Evolutionary conservation across 108 stramenopile species (phyloP), one percentile per base, ranked within the genome.

Genomic region (Pseudonitzschia pungens): DNA sequence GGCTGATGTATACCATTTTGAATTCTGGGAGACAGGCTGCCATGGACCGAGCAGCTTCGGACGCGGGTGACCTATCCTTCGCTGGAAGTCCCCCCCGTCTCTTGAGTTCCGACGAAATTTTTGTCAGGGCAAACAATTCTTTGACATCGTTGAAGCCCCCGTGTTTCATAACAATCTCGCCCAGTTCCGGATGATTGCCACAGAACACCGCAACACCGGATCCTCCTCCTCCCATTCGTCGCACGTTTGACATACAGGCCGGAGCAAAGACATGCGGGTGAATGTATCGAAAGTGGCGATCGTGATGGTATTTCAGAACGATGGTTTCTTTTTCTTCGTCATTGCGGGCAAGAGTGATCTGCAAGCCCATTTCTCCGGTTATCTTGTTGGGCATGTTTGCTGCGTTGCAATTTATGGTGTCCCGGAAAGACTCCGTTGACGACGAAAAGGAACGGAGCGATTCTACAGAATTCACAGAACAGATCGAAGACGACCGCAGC

Each of bases 151-250:
- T 89, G 72, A 80, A 75, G 12, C 88, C 89, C 0, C 88, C 92
- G 69, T 93, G 92, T 65, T 93, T 93, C 89, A 93, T 89, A 0
- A 93, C 92, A 44, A 93, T 53, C 41, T 77, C 66, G 7, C 89
- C 89, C 32, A 86, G 65, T 58, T 79, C 54, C 18, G 87, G 85
- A 77, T 86, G 82, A 31, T 79, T 64, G 31, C 92, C 92, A 16
- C 77, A 75, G 79, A 93, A 93, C 12, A 93, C 89, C 40, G 84
- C 77, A 29, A 82, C 84, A 50, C 84, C 84, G 63, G 78, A 81
- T 26, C 86, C 86, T 27, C 81, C 86, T 41, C 74, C 73, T 59
- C 72, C 41, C 71, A 83, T 79, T 55, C 73, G 70, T 55, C 12
- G 72, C 66, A 74, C 71, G 53, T 83, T 74, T 43, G 50, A n/a